Base-by-base conservation (phyloP, 2,329 filamentous ascomycete genomes). In the Trichoderma sp. region DNA sequence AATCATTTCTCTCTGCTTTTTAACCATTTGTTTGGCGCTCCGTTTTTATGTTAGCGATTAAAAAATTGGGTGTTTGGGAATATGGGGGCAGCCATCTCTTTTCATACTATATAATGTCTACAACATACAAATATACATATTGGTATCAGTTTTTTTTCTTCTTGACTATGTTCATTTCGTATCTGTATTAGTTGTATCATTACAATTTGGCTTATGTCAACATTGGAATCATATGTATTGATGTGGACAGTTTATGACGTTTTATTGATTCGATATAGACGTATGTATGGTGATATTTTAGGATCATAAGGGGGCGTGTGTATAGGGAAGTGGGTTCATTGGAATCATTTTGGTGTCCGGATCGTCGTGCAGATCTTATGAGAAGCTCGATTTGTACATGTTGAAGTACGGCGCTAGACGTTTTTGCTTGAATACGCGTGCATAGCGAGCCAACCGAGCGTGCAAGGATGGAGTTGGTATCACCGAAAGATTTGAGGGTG, bases 21-120 rank as follows among this genome's bases (percentile, higher is more conserved):
- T 31, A 21, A 53, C 45, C 45, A 53, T 65, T 65, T 63, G 21
- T 24, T 16, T 45, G 60, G 71, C 41, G 60, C 71, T 64, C 24
- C 33, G 21, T 11, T 24, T 8, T 45, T 3, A 50, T 62, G 5
- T 45, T 65, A 56, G 69, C 41, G 69, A 73, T 73, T n/a, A 16
- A 16, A 24, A 64, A 72, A n/a, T 31, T n/a, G 16, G 60, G 41
- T 31, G 68, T n/a, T 14, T 38, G 35, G 50, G 53, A 16, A 60
- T 41, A 41, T 27, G 64, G 18, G 21, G 71, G 4, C 12, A 33
- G 53, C 41, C 16, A 62, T 33, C 27, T n/a, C 5, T 53, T 18
- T 33, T 27, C 50, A 50, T 56, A 29, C n/a, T 73, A 45, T 45
- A n/a, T 73, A 56, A 65, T 73, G 41, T 73, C 21, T 53, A 73